Conservation (phyloP, 108 stramenopile genomes). For the Stephanodiscus triporus region DNA sequence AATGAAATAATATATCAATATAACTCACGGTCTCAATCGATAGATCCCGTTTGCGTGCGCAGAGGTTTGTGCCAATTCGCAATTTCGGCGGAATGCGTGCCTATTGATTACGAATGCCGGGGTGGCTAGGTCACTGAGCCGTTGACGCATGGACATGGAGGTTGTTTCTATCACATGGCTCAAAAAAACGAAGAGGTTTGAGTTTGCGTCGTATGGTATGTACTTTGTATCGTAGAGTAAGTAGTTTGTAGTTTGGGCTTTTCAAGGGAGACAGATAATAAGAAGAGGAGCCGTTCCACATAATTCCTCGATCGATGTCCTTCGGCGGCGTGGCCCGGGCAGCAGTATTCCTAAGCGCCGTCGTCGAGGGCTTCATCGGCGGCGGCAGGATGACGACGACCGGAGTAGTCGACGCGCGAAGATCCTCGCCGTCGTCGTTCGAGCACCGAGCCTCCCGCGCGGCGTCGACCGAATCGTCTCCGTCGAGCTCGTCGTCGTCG, state of each 20-base stretch:
- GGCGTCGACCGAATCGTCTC: not conserved
- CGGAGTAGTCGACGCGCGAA: slow-evolving; percentile 5
- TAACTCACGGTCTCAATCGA: slow-evolving; percentile 22
- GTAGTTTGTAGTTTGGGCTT: no score
- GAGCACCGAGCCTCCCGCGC: not conserved
- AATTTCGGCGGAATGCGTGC: slow-evolving; percentile 28
- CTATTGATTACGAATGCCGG: slow-evolving; percentile 32
- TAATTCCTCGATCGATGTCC: no score
- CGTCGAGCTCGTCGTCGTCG: not conserved
- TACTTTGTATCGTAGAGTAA: no score
- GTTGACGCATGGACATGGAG: not conserved
- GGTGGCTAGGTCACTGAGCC: slow-evolving; percentile 3
- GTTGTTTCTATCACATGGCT: no score
- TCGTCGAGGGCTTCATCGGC: slow-evolving; percentile 5
- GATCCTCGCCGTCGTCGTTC: slow-evolving; percentile 13
- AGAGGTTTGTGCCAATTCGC: slow-evolving; percentile 15
- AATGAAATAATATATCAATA: not conserved
- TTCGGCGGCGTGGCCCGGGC: not conserved
- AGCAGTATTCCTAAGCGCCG: not conserved
- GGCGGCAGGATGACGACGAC: not conserved
- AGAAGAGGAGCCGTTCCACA: no score
- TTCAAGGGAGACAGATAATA: no score
- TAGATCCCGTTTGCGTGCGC: slow-evolving; percentile 20
- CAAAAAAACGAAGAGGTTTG: no score
- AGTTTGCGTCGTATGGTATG: no score